phyloP scores from a whole-genome alignment of 2,329 filamentous ascomycete genomes.

The Cladophialophora yegresii region DNA sequence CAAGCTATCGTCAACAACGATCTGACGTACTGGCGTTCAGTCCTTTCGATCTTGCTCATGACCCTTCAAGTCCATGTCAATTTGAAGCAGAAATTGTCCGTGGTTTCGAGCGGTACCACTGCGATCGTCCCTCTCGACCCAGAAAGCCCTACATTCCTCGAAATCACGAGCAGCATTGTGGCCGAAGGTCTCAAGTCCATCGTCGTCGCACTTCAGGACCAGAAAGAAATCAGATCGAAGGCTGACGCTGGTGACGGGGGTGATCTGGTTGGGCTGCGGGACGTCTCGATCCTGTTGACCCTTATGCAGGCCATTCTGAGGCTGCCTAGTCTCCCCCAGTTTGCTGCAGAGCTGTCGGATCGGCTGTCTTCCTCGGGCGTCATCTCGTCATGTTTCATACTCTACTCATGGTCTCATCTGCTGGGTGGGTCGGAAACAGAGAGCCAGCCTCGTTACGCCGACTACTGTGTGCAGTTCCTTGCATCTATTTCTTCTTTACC shows the following conservation, averaged over 20 bases:
- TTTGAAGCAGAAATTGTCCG: constrained; percentile 42
- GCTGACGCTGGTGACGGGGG: constrained; percentile 14
- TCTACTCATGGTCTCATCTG: constrained; percentile 93
- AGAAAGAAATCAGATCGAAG: constrained; percentile 47
- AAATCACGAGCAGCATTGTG: constrained; percentile 77
- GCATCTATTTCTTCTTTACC: constrained; percentile 82
- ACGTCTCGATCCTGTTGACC: constrained; percentile 83
- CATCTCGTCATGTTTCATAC: constrained; percentile 75
- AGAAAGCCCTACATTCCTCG: constrained; percentile 49
- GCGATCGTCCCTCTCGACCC: constrained; percentile 25
- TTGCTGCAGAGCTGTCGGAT: constrained; percentile 69
- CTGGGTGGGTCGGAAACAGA: constrained; percentile 71
- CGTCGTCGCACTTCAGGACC: constrained; percentile 78
- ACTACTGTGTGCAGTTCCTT: constrained; percentile 85
- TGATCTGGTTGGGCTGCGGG: constrained; percentile 66
- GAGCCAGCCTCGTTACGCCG: constrained; percentile 74
- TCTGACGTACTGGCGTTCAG: constrained; percentile 74
- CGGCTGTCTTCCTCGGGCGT: constrained; percentile 68
- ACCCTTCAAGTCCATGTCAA: constrained; percentile 61
- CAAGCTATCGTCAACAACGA: constrained; percentile 58
- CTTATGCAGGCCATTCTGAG: constrained; percentile 82
- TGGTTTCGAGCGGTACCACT: constrained; percentile 25
- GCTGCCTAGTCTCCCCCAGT: constrained; percentile 72
- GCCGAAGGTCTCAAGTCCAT: constrained; percentile 79
- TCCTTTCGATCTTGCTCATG: constrained; percentile 83